Percentiles rank a stretch among this genome's conserved stretches.
Evolutionary conservation across 169 alveolate genomes (phyloP).

Genomic region (Eimeria brunetti): DNA sequence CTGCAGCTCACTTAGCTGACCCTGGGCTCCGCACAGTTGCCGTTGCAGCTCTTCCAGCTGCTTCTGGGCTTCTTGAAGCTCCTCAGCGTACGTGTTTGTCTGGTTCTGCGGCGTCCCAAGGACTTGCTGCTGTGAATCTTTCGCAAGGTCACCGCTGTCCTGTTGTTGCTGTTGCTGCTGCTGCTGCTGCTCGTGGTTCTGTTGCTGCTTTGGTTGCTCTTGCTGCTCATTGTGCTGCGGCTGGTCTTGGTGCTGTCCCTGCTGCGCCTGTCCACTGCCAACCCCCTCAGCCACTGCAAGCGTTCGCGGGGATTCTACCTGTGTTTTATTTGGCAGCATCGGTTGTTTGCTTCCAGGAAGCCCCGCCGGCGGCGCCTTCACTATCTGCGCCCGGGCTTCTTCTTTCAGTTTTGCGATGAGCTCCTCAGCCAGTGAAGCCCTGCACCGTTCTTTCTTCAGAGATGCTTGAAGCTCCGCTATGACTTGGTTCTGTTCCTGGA

Average conservation of each 20-base stretch:
- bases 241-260: background rate
- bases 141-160: background rate
- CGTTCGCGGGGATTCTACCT: background rate
- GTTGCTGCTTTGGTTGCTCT: background rate
- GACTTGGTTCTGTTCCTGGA: conserved; percentile 19
- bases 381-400: background rate
- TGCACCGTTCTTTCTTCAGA: conserved; percentile 1
- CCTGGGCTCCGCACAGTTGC: conserved; percentile 1
- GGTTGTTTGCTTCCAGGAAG: background rate
- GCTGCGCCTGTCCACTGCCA: background rate
- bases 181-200: background rate
- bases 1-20: conserved; percentile 15
- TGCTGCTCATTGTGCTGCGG: background rate
- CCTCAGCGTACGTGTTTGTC: background rate
- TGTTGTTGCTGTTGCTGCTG: background rate
- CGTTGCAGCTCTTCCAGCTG: conserved; percentile 6
- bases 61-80: background rate
- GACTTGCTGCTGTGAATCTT: background rate
- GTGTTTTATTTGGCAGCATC: background rate
- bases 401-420: background rate
- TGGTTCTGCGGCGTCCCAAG: background rate
- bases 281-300: background rate
- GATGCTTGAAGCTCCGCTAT: conserved; percentile 13
- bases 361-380: background rate
- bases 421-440: conserved; percentile 15